These are phyloP conservation scores for Sarocladium brachiariae DNA, from an alignment of 2,329 filamentous ascomycete genomes.

Conservation along the genomic window DNA sequence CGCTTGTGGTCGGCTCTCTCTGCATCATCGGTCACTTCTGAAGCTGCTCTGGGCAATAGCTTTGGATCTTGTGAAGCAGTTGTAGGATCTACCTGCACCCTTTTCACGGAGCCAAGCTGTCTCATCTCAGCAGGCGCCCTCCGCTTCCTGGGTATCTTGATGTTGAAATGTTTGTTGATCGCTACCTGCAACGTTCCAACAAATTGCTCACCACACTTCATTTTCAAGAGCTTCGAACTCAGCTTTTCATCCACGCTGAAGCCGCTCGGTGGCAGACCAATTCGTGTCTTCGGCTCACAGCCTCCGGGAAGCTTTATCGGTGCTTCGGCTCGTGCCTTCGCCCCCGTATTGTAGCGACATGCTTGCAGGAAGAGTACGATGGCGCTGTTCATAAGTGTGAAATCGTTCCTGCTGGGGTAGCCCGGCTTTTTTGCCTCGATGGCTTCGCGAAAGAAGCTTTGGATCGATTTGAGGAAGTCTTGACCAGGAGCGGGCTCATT, in stretches of 20 bases:
- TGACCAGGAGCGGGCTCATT: neutral
- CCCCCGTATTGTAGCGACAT: neutral
- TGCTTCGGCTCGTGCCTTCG: neutral
- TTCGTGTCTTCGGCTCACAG: neutral
- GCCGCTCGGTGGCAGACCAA: neutral
- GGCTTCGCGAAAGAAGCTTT: neutral
- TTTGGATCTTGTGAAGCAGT: no score
- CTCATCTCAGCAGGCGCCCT: neutral
- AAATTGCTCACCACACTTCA: neutral
- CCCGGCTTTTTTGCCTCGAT: neutral
- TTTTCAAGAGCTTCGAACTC: neutral
- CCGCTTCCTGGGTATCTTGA: neutral
- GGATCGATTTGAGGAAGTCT: constrained; percentile 1
- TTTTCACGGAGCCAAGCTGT: neutral
- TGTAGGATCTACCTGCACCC: neutral
- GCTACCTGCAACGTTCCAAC: neutral
- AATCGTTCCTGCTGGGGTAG: neutral
- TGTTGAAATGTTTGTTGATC: neutral
- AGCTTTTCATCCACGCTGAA: neutral
- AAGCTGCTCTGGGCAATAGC: no score
- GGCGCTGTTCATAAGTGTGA: neutral
- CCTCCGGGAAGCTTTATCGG: neutral
- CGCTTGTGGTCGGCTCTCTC: no score
- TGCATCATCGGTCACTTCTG: no score
- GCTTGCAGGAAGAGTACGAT: neutral